Evolutionary conservation across 805 yeast genomes (phyloP), one percentile per base, ranked within the genome.

Genomic region (Teunomyces stri): DNA sequence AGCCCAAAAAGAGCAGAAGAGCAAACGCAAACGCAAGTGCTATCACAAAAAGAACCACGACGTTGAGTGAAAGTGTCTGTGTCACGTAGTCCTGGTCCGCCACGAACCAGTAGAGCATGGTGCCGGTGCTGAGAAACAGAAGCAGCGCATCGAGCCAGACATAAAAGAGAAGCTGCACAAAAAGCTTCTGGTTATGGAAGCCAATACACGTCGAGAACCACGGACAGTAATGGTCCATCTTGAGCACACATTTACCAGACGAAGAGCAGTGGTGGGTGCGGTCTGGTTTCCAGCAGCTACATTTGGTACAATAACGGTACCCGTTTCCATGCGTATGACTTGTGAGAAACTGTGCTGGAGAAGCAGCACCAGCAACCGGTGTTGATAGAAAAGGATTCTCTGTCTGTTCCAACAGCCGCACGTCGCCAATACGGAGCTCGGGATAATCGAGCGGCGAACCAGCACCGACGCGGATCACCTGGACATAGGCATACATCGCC

Each of bases 121-220:
- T 44, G 0, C 74, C 62, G 0, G 84, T 64, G 1, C 74, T 55
- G 0, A 59, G 20, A 11, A 78, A 65, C 6, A 81, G 56, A 79
- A 83, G 0, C 76, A 22, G 2, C 5, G 34, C 16, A 3, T 31
- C 34, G 18, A 31, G 18, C 34, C 81, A 66, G 2, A 80, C 69
- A 57, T 84, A 83, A 5, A 75, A 39, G 45, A 90, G 64, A 59
- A 87, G 86, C 61, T 89, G 96, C 22, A 89, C 62, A 59, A 91
- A 92, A 61, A 72, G 80, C 66, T 89, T 87, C 53, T 87, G 90
- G 65, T 92, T 92, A 25, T 69, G 69, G 65, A 80, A 85, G 0
- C 98, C 98, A 48, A 92, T 79, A 64, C 97, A 91, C 4, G 81
- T 74, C 1, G 96, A 84, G 64, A 90, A 89, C 98, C 98, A 92